Evolutionary conservation across 805 yeast species (phyloP).

Genomic region (Kazachstania kunashirensis): DNA sequence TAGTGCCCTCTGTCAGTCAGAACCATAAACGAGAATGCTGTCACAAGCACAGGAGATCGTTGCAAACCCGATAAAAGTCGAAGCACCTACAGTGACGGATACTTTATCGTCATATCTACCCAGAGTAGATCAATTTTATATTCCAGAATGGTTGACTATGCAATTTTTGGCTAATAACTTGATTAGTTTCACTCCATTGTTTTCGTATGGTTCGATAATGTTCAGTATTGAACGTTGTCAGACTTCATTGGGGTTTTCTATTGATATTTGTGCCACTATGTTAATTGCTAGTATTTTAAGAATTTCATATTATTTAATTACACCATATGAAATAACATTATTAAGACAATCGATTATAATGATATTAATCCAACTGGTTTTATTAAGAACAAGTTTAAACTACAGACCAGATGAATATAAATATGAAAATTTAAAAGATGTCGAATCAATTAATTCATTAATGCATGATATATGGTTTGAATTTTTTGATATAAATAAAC

Average conservation of each 20-base stretch:
- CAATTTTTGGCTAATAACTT: slow-evolving; percentile 52
- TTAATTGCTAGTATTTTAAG: slow-evolving; percentile 63
- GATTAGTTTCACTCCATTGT: slow-evolving; percentile 72
- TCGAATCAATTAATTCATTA: slow-evolving; percentile 25
- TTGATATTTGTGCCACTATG: slow-evolving; percentile 93
- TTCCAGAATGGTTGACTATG: slow-evolving; percentile 43
- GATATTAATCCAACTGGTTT: slow-evolving; percentile 65
- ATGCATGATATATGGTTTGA: slow-evolving; percentile 28
- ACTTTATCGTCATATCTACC: slow-evolving; percentile 27
- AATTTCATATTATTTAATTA: slow-evolving; percentile 65
- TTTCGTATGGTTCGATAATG: slow-evolving; percentile 81
- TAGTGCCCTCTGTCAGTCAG: too few species aligned
- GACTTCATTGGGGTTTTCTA: slow-evolving; percentile 70
- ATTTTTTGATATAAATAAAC: slow-evolving; percentile 15
- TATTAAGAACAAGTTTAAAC: slow-evolving; percentile 52
- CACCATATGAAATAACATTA: slow-evolving; percentile 73
- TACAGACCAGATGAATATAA: slow-evolving; percentile 42
- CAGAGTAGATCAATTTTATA: slow-evolving; percentile 35
- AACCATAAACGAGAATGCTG: too few species aligned
- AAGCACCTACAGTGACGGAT: slow-evolving; percentile 9
- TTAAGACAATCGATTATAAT: slow-evolving; percentile 74
- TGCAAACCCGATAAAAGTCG: not conserved
- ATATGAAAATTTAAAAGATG: slow-evolving; percentile 30
- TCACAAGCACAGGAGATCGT: not conserved
- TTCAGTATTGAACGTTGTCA: slow-evolving; percentile 52